Base-by-base conservation (phyloP, 805 yeast genomes). In the Wickerhamomyces kurtzmanii region DNA sequence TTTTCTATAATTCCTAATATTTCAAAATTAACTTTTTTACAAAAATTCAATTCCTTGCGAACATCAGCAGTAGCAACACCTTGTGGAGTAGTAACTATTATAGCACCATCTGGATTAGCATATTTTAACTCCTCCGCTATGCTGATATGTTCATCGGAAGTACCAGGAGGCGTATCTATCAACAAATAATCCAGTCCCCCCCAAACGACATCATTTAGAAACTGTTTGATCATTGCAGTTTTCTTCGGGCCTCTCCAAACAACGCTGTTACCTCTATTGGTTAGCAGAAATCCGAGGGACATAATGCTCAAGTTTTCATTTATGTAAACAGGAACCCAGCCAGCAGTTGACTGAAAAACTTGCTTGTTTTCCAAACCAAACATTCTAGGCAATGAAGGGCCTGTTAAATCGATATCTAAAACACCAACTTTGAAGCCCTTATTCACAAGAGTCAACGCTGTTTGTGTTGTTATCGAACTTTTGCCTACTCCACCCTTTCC, bases 211-310 rank as follows among this genome's bases (percentile, higher is more conserved):
- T 91, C 97, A 35, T 73, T 71, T 23, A 93, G 61, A 48, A 91
- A 89, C 56, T 91, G 99, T 36, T 87, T 70, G 20, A 91, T 82
- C 97, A 91, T 91, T 10, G 96, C 96, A 0, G 96, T 87, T 49
- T 93, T 91, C 55, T 89, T 86, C 3, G 99, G 98, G 0, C 99
- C 99, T 47, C 97, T 65, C 99, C 99, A 91, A 8, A 91, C 96
- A 12, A 91, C 91, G 15, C 93, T 75, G 43, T 80, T 83, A 16
- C 93, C 94, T 36, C 97, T 56, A 45, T 84, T 78, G 15, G 79
- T 76, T 6, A 91, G 55, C 28, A 91, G 54, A 48, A 91, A 91
- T 6, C 97, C 99, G 10, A 91, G 53, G 4, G 94, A 83, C 80
- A 89, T 85, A 24, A 87, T 67, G 16, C 71, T 65, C 9, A 89